Evolutionary conservation across 805 yeast species (phyloP), one percentile per base, ranked within the genome.

Genomic region (Wickerhamomyces sydowiorum): DNA sequence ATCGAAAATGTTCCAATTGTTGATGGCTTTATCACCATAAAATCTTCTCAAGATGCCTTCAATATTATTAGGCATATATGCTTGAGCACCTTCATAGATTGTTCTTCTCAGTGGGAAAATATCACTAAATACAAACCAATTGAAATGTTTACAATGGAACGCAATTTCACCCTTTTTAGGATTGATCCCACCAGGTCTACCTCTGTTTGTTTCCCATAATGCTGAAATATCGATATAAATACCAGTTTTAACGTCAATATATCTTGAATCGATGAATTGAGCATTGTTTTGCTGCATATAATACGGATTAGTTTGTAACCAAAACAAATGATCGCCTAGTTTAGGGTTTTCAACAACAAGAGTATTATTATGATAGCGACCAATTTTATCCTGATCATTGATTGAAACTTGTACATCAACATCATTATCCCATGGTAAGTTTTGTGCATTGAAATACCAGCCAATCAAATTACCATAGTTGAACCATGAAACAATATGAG

Each of bases 391-490:
- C 38, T 76, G 53, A 29, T 73, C 72, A 2, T 48, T 52, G 44
- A 73, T 70, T 1, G 83, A 73, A 53, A 79, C 61, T 51, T 78
- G 82, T n/a, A 76, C 81, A 60, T 80, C 85, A 27, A 76, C 60
- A 51, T 79, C 84, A 36, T 66, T 64, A 56, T 79, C 86, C 82
- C 82, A 80, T 7, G 81, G 80, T 47, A 80, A 64, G 5, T 67
- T 61, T 44, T 75, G 56, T 1, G 82, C 83, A 53, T 75, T 77
- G 71, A 77, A 78, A 49, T 73, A 72, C 75, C 80, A 80, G 7
- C 82, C 80, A 22, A 80, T 65, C 44, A 80, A 62, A 9, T 83
- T 65, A 3, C 86, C 86, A 57, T 79, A 83, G 5, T 81, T 76
- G 28, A 80, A 66, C 84, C 86, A 81, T 0, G 82, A 71, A 6